Percentiles rank a stretch among this genome's conserved stretches.
These are phyloP conservation scores for Aspergillus mulundensis DNA, from an alignment of 495 filamentous ascomycete genomes.

Conservation along the genomic window DNA sequence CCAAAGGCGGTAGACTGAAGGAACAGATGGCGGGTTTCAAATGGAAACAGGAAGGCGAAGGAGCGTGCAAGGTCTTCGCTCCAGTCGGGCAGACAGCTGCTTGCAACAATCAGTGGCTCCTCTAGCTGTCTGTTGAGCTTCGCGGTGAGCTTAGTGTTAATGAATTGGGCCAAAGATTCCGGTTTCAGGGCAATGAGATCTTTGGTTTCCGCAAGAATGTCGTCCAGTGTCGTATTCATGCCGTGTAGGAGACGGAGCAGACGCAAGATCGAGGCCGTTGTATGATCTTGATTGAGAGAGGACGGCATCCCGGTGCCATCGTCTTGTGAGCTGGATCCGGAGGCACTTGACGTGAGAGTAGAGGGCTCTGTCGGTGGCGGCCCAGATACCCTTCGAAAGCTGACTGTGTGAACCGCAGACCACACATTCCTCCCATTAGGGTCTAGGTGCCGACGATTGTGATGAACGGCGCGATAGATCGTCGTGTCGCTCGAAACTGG, in stretches of 20 bases:
- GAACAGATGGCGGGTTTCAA: slow-evolving; percentile 96
- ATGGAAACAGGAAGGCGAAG: slow-evolving; percentile 98
- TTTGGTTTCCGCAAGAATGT: slow-evolving; percentile 88
- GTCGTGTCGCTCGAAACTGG: slow-evolving; percentile 87
- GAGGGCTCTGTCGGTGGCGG: slow-evolving; percentile 80
- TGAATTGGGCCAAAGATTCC: slow-evolving; percentile 93
- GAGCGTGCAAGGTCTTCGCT: slow-evolving; percentile 94
- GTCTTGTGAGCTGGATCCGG: slow-evolving; percentile 42
- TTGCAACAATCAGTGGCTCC: slow-evolving; percentile 97
- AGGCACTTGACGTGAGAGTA: slow-evolving; percentile 53
- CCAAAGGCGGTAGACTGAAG: slow-evolving; percentile 97
- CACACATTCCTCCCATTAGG: slow-evolving; percentile 72
- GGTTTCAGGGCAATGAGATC: slow-evolving; percentile 63
- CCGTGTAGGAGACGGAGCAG: slow-evolving; percentile 89
- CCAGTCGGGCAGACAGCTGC: slow-evolving; percentile 94
- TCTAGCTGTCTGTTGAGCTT: slow-evolving; percentile 97
- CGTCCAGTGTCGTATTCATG: slow-evolving; percentile 91
- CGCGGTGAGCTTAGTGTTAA: slow-evolving; percentile 98
- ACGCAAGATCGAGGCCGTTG: slow-evolving; percentile 81
- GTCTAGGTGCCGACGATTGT: slow-evolving; percentile 57
- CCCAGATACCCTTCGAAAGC: slow-evolving; percentile 80
- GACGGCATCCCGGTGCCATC: slow-evolving; percentile 58
- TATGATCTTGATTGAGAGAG: slow-evolving; percentile 80
- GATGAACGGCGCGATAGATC: slow-evolving; percentile 91
- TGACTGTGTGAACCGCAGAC: slow-evolving; percentile 86